Base-by-base conservation (phyloP, 805 yeast species). In the Lachancea nothofagi region DNA sequence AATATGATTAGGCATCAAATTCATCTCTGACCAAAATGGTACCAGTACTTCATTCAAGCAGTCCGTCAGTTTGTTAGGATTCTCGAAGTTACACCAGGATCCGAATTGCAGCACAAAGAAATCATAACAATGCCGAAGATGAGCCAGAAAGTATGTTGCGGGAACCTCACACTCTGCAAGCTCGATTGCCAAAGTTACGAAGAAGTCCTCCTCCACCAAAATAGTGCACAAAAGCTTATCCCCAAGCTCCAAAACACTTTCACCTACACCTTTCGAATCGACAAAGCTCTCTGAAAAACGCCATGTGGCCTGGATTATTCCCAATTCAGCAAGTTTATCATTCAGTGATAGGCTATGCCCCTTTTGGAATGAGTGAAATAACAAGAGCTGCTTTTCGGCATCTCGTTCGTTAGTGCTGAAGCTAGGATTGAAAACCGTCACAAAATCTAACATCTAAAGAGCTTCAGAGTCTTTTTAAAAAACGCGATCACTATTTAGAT, bases 291-390 rank as follows among this genome's bases (percentile, higher is more conserved):
- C 41, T 1, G 54, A 53, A 17, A 57, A 47, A 2, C 50, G 40
- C 61, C 59, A 61, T 17, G 66, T 48, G 2, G 73, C 76, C 38
- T 70, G 70, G 3, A 71, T 57, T 22, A 71, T 49, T 1, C 77
- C 75, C 14, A 71, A 57, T 17, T 58, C 60, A 20, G 67, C 48
- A 25, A 69, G 47, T 44, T 66, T 61, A 5, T 56, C 63, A 44
- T 68, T 62, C 29, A 33, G 15, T 2, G 43, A 29, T 14, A 26
- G 23, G 10, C 24, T 27, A 13, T 48, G 51, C 1, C 40, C 29
- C 7, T 30, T 48, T 3, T 42, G 38, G 37, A 61, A 58, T 10
- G 48, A 59, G 47, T 57, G 65, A 46, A 51, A 65, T 40, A 54
- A 57, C 30, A 71, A 45, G 17, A 71, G 46, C 43, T 67, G 63